phyloP scores from a whole-genome alignment of 2,329 filamentous ascomycete species.

The Sarocladiaceae sp. region DNA sequence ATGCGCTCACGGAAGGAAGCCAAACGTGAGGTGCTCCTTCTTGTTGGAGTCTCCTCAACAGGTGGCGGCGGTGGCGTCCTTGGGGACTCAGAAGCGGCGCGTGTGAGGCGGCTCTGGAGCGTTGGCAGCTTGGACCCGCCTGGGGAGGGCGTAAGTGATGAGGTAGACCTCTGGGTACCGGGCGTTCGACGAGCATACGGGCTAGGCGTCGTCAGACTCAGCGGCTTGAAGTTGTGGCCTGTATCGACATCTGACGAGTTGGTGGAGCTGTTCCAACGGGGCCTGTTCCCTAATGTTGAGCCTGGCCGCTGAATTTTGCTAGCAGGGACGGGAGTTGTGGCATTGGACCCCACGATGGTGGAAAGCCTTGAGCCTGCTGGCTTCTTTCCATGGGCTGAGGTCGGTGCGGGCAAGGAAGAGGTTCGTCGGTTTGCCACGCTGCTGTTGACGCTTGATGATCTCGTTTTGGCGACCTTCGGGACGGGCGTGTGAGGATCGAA shows the following conservation, averaged over 20 bases:
- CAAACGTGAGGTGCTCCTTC: slow-evolving; percentile 36
- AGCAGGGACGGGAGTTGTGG: slow-evolving; percentile 38
- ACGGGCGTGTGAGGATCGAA: slow-evolving; percentile 41
- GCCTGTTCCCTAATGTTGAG: slow-evolving; percentile 48
- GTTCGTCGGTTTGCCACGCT: slow-evolving; percentile 37
- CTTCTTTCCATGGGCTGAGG: slow-evolving; percentile 32
- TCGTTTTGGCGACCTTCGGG: slow-evolving; percentile 34
- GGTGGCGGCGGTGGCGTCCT: slow-evolving; percentile 39
- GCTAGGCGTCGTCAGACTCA: slow-evolving; percentile 53
- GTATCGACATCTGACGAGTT: slow-evolving; percentile 58
- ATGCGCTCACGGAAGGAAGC: slow-evolving; percentile 47
- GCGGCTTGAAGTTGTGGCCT: slow-evolving; percentile 62
- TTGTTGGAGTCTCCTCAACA: slow-evolving; percentile 39
- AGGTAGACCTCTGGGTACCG: slow-evolving; percentile 32
- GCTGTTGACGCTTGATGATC: slow-evolving; percentile 42
- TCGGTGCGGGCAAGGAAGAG: slow-evolving; percentile 41
- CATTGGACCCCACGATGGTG: slow-evolving; percentile 41
- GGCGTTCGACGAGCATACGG: slow-evolving; percentile 44
- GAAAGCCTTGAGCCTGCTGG: slow-evolving; percentile 38
- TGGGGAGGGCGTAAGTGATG: slow-evolving; percentile 35
- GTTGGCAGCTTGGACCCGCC: slow-evolving; percentile 41
- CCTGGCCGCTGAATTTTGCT: slow-evolving; percentile 35
- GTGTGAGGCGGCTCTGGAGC: slow-evolving; percentile 40
- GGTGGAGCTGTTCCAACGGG: slow-evolving; percentile 66
- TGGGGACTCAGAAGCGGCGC: slow-evolving; percentile 40